Evolutionary conservation across 208 protist genomes (phyloP).

Genomic region (Trichomonas gallinae): DNA sequence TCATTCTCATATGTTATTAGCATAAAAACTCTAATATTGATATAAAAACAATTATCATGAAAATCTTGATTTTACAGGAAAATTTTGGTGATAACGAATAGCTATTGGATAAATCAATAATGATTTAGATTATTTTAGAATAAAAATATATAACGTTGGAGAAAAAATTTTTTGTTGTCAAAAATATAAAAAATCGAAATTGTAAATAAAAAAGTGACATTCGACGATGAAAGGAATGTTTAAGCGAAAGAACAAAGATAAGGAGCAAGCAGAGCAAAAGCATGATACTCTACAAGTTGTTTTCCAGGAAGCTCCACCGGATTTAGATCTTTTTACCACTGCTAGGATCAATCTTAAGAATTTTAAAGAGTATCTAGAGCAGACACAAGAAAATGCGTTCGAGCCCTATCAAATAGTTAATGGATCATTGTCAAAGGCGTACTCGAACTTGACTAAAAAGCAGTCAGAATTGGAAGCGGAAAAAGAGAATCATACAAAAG

Average conservation of each 20-base stretch:
- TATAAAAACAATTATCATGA: too few species aligned
- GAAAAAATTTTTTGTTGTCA: too few species aligned
- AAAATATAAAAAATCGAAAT: too few species aligned
- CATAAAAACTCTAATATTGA: too few species aligned
- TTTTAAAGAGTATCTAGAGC: neutral
- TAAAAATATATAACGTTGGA: too few species aligned
- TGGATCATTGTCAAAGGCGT: neutral
- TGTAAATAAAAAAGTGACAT: too few species aligned
- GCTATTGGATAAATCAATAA: too few species aligned
- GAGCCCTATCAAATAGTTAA: neutral
- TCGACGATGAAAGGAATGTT: neutral
- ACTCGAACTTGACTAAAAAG: neutral
- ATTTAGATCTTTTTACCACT: neutral
- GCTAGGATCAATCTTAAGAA: neutral
- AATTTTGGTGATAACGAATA: too few species aligned
- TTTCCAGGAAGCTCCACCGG: neutral
- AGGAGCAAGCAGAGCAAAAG: neutral
- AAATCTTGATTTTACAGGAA: too few species aligned
- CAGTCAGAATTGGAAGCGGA: neutral
- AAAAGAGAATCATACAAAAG: neutral
- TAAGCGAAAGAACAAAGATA: neutral
- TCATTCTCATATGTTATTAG: too few species aligned
- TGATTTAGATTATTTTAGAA: too few species aligned
- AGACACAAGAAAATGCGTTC: neutral
- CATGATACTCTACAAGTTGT: neutral